Evolutionary conservation across 2,329 filamentous ascomycete species (phyloP).

Genomic region (Ophidiomyces ophidiicola): DNA sequence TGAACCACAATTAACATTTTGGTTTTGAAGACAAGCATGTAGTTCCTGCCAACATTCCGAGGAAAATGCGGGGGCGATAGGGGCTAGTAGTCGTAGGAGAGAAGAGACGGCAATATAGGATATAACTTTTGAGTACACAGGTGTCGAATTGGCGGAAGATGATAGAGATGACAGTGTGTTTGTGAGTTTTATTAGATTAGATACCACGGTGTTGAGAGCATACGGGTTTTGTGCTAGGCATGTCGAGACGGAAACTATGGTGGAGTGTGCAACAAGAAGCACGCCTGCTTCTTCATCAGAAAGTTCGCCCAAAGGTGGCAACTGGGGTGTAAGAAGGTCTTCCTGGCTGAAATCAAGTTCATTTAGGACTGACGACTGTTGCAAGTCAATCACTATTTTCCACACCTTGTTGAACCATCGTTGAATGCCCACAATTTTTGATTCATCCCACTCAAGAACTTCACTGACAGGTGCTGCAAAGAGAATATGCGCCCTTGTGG

Average conservation of each 20-base stretch:
- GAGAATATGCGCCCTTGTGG: constrained; percentile 72
- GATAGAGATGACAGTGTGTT: constrained; percentile 49
- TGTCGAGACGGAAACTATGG: constrained; percentile 53
- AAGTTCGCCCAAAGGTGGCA: constrained; percentile 24
- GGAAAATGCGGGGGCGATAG: constrained; percentile 65
- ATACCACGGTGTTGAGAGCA: constrained; percentile 70
- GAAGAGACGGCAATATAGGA: constrained; percentile 38
- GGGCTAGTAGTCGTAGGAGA: constrained; percentile 62
- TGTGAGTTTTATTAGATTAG: constrained; percentile 69
- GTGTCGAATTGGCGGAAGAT: constrained; percentile 17
- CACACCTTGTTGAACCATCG: constrained; percentile 64
- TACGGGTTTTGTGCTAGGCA: constrained; percentile 61
- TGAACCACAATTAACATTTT: constrained; percentile 5
- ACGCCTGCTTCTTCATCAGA: constrained; percentile 34
- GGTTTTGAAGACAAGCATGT: constrained; percentile 19
- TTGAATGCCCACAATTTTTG: constrained; percentile 67
- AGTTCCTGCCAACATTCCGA: constrained; percentile 68
- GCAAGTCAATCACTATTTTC: constrained; percentile 41
- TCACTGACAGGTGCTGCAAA: constrained; percentile 79
- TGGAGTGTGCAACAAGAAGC: constrained; percentile 55
- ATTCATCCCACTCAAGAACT: constrained; percentile 76
- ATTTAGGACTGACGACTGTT: constrained; percentile 18
- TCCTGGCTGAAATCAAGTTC: constrained; percentile 19
- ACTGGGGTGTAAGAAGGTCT: constrained; percentile 17
- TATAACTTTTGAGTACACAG: constrained; percentile 25